Evolutionary conservation across 2,329 filamentous ascomycete species (phyloP), one percentile per base, ranked within the genome.

Genomic region (Fusarium albidum): DNA sequence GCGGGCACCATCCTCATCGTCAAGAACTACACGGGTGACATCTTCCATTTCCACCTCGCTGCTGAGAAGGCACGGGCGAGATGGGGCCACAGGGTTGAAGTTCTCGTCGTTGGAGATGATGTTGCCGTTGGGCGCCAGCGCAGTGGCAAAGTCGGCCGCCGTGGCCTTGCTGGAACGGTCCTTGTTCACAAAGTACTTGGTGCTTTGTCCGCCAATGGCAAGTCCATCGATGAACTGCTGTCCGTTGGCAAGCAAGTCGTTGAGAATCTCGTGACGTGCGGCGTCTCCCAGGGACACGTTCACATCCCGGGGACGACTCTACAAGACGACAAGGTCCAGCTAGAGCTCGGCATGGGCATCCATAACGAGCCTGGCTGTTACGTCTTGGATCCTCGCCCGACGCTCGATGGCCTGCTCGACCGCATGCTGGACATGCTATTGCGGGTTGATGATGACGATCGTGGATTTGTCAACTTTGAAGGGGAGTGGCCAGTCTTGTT

Each of bases 351-450:
- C 14, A 66, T 64, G 60, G 64, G 58, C 3, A 60, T 58, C 3
- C 57, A 65, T 45, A 55, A 63, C n/a, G 58, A 64, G 34, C 55
- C 60, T 26, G 58, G 64, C 9, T 83, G 77, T 58, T 75, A 79
- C 33, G 72, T 79, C 15, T 17, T 25, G n/a, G 13, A 6, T n/a
- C 77, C 29, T 33, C 15, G 77, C 55, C 75, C 78, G n/a, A 71
- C 75, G 12, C 69, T 85, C 9, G 72, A 77, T 1, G 74, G 78
- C 29, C 69, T 85, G 33, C 73, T 85, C 18, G 78, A 81, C 65
- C 83, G 77, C 10, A 89, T 91, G 85, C 76, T 91, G 13, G 76
- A 76, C 35, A 85, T 90, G 65, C 78, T 89, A 54, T 74, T 91
- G 28, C 17, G 27, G n/a, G 11, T 9, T 3, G 27, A 43, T 33